Evolutionary conservation across 148 eudicot species (phyloP).

Genomic region (Camellia japonica): DNA sequence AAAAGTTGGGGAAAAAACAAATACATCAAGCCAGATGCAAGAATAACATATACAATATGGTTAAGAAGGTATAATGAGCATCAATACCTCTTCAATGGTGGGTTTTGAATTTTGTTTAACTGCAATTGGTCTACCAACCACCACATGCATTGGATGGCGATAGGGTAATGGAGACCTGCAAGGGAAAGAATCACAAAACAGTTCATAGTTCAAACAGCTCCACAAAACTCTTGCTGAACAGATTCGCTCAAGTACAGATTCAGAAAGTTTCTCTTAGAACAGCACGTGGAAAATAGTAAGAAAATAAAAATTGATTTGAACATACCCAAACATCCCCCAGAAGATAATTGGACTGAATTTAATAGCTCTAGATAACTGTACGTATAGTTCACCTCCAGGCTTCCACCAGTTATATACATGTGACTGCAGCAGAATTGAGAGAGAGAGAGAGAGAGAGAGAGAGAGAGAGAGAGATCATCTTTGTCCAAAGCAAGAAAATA

Average conservation of each 20-base stretch:
- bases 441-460: not conserved
- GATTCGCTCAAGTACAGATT: not conserved
- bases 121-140: constrained; percentile 76
- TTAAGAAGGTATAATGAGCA: not conserved
- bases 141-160: constrained; percentile 68
- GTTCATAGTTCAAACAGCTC: not conserved
- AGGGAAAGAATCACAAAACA: constrained; percentile 6
- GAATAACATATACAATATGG: not conserved
- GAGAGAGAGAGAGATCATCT: not conserved
- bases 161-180: constrained; percentile 73
- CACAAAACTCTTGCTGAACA: not conserved
- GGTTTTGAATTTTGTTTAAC: constrained; percentile 61
- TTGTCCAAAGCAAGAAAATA: not conserved
- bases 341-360: constrained; percentile 70
- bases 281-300: not conserved
- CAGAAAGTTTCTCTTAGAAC: not conserved
- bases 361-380: constrained; percentile 57
- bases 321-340: constrained; percentile 89
- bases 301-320: not conserved
- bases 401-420: constrained; percentile 89
- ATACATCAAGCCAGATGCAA: too few species aligned
- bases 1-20: too few species aligned
- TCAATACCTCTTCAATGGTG: constrained; percentile 65
- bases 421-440: constrained; percentile 45
- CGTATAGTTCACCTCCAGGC: constrained; percentile 60